phyloP scores from a whole-genome alignment of 2,329 filamentous ascomycete species.

The Botrytis fragariae region DNA sequence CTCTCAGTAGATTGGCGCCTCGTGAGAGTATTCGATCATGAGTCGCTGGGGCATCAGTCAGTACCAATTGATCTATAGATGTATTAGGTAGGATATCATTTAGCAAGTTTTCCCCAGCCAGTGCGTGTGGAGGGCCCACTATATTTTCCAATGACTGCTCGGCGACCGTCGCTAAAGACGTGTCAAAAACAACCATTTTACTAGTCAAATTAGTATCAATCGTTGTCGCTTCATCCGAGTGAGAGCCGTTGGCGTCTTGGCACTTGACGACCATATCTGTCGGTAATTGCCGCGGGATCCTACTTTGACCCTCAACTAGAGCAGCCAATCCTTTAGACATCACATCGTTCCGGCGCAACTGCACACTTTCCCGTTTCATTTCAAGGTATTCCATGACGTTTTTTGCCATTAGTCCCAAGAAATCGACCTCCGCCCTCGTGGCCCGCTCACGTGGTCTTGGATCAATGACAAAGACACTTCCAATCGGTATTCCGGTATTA shows the following conservation, averaged over 20 bases:
- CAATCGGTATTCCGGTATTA: conserved; percentile 42
- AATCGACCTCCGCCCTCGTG: conserved; percentile 46
- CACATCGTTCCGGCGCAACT: conserved; percentile 49
- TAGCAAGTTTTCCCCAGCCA: not conserved
- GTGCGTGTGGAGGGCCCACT: not conserved
- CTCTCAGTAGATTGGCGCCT: conserved; percentile 23
- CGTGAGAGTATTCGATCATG: conserved; percentile 20
- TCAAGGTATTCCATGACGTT: conserved; percentile 59
- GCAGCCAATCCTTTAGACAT: conserved; percentile 52
- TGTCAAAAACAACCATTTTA: not conserved
- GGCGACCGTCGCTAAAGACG: not conserved
- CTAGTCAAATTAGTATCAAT: not conserved
- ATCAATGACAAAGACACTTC: conserved; percentile 58
- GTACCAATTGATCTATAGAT: not conserved
- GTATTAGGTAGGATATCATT: not conserved
- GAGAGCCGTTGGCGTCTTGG: not conserved
- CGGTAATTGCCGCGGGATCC: conserved; percentile 10
- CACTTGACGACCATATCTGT: not conserved
- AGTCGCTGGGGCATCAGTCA: not conserved
- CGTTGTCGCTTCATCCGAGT: not conserved
- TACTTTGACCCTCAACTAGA: conserved; percentile 46
- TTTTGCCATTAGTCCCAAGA: conserved; percentile 53
- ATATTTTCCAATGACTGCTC: conserved; percentile 16
- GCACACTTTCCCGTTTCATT: conserved; percentile 50
- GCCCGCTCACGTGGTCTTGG: conserved; percentile 48